These are phyloP conservation scores for Geranomyces michiganensis DNA, from an alignment of 192 early-diverging fungal genomes.

Conservation along the genomic window DNA sequence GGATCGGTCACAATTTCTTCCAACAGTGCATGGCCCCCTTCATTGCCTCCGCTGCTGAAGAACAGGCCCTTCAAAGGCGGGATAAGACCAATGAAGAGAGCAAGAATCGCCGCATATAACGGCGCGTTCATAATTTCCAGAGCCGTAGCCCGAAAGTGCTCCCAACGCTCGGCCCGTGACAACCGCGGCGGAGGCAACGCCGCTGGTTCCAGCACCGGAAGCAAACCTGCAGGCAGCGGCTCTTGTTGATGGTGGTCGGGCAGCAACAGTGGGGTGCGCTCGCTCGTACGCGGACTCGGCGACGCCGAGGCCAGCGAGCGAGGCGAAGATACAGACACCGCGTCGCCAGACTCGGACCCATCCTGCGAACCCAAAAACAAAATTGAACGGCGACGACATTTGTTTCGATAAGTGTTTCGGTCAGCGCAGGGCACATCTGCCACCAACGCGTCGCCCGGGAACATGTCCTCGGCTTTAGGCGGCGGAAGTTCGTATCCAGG, in stretches of 20 bases:
- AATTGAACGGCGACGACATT: neutral
- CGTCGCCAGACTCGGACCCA: neutral
- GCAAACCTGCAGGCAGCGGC: too few species aligned
- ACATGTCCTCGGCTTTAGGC: conserved; percentile 2
- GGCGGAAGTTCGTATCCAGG: neutral
- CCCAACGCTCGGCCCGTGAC: neutral
- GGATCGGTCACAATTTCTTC: conserved; percentile 66
- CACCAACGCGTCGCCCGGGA: conserved; percentile 20
- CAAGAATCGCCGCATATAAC: conserved; percentile 68
- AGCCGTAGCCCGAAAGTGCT: neutral
- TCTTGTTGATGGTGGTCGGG: neutral
- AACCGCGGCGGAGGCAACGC: too few species aligned
- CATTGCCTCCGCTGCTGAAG: conserved; percentile 42
- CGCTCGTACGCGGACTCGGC: neutral
- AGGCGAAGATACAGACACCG: too few species aligned
- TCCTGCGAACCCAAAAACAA: neutral
- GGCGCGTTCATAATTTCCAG: conserved; percentile 62
- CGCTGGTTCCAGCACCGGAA: too few species aligned
- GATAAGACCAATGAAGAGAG: conserved; percentile 67
- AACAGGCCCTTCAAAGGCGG: conserved; percentile 65
- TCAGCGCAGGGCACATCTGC: conserved; percentile 8
- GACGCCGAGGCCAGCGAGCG: too few species aligned
- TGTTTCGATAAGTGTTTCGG: neutral
- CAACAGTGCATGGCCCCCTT: conserved; percentile 19
- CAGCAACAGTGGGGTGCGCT: conserved; percentile 1